A percentile compares a stretch with the other conserved stretches of the same genome.
phyloP scores from a whole-genome alignment of 2,329 filamentous ascomycete genomes.

The Colletotrichum scovillei region DNA sequence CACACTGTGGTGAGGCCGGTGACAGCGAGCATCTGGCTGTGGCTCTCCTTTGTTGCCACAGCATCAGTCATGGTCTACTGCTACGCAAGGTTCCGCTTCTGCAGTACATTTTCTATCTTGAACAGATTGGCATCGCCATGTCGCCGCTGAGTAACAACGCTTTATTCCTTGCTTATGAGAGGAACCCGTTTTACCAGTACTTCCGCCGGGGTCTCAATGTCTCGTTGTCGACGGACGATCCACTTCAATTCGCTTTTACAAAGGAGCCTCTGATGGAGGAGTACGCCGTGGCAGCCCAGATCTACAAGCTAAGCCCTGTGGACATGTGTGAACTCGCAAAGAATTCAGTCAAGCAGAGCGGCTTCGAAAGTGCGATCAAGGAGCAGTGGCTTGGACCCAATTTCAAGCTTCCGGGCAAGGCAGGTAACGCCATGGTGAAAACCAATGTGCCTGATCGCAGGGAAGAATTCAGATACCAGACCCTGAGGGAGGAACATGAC shows the following conservation, averaged over 20 bases:
- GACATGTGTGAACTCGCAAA: slow-evolving; percentile 99
- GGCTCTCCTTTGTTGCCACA: slow-evolving; percentile 91
- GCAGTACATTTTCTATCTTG: slow-evolving; percentile 97
- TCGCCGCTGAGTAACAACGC: slow-evolving; percentile 99
- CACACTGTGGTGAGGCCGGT: slow-evolving; percentile 96
- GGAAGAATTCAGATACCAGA: slow-evolving; percentile 90
- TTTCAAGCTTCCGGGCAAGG: slow-evolving; percentile 81
- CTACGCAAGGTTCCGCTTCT: slow-evolving; percentile 93
- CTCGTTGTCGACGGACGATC: slow-evolving; percentile 95
- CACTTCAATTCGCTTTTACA: slow-evolving; percentile 96
- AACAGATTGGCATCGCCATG: slow-evolving; percentile 99
- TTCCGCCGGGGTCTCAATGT: slow-evolving; percentile 96
- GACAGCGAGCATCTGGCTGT: slow-evolving; percentile 96
- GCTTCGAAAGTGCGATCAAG: slow-evolving; percentile 90
- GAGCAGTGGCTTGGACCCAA: slow-evolving; percentile 88
- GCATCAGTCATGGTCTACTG: slow-evolving; percentile 93
- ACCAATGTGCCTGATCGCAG: slow-evolving; percentile 96
- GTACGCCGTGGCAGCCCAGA: slow-evolving; percentile 97
- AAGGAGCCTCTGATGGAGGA: slow-evolving; percentile 98
- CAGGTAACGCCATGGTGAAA: slow-evolving; percentile 93
- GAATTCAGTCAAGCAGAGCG: slow-evolving; percentile 94
- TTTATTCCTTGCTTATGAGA: slow-evolving; percentile 93
- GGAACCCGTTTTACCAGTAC: slow-evolving; percentile 95
- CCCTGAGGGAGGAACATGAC: slow-evolving; percentile 82
- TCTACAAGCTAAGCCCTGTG: slow-evolving; percentile 95